Percentiles rank a stretch among this genome's conserved stretches.
Conservation (phyloP, 768 basidiomycete genomes). For the Hericium alpestre region DNA sequence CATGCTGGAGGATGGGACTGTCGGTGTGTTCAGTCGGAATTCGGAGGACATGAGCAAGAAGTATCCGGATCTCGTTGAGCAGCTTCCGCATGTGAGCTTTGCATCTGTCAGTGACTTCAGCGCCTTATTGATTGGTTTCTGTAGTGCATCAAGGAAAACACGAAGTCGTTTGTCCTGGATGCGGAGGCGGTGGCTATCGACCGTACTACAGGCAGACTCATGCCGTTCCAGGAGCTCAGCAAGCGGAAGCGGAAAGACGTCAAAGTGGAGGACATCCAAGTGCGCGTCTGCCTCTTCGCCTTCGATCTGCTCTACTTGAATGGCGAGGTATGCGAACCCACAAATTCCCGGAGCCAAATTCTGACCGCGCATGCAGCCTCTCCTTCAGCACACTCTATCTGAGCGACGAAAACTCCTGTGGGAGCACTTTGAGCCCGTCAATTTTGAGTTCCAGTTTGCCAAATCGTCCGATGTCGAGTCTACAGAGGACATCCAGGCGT, state of each 20-base stretch:
- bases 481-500: slow-evolving; percentile 86
- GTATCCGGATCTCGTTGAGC: slow-evolving; percentile 95
- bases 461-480: slow-evolving; percentile 83
- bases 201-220: slow-evolving; percentile 65
- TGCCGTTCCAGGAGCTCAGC: slow-evolving; percentile 98
- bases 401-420: slow-evolving; percentile 71
- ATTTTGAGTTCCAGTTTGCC: slow-evolving; percentile 89
- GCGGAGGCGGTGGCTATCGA: slow-evolving; percentile 97
- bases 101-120: neutral
- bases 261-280: slow-evolving; percentile 93
- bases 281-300: slow-evolving; percentile 90
- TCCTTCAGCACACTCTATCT: slow-evolving; percentile 65
- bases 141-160: slow-evolving; percentile 77
- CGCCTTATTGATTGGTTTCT: neutral
- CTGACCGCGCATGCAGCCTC: slow-evolving; percentile 38
- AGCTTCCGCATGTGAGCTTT: slow-evolving; percentile 64
- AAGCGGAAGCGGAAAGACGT: slow-evolving; percentile 95
- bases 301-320: slow-evolving; percentile 96
- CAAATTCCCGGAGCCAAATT: neutral
- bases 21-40: slow-evolving; percentile 92
- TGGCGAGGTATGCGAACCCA: slow-evolving; percentile 65
- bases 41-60: slow-evolving; percentile 99
- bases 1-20: slow-evolving; percentile 65
- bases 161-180: slow-evolving; percentile 89
- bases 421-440: slow-evolving; percentile 70